Evolutionary conservation across 176 grass and related monocot species (phyloP).

Genomic region (Triticum timopheevii): DNA sequence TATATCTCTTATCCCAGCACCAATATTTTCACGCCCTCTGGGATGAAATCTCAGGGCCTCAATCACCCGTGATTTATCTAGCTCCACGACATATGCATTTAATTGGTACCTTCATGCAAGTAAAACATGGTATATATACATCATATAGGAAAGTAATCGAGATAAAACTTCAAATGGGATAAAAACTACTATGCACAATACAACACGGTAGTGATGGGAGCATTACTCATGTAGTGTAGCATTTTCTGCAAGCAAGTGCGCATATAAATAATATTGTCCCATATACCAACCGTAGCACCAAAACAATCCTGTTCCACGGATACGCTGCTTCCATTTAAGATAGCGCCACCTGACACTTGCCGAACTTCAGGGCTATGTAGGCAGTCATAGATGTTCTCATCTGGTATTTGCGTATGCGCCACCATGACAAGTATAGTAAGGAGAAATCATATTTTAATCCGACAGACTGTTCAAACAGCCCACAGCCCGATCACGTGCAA

Average conservation of each 20-base stretch:
- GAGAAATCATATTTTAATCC: neutral
- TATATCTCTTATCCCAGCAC: constrained; percentile 39
- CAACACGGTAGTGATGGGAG: too few relatives aligned
- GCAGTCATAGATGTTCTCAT: constrained; percentile 49
- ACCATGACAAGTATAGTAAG: neutral
- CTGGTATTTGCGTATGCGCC: constrained; percentile 31
- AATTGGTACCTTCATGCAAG: constrained; percentile 62
- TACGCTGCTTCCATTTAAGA: neutral
- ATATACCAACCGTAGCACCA: constrained; percentile 49
- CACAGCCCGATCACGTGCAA: neutral
- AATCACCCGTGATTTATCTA: constrained; percentile 54
- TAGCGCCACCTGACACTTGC: neutral
- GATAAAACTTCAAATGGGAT: neutral
- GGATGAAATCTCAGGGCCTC: constrained; percentile 69
- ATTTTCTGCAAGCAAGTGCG: constrained; percentile 56
- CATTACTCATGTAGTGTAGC: constrained; percentile 66
- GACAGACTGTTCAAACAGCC: neutral
- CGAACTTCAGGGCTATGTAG: constrained; percentile 24
- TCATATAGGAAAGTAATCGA: constrained; percentile 20
- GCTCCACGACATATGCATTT: constrained; percentile 40
- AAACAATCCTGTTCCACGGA: constrained; percentile 28
- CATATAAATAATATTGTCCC: constrained; percentile 79
- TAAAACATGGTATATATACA: constrained; percentile 8
- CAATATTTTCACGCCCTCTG: constrained; percentile 29
- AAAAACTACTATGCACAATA: neutral